Base-by-base conservation (phyloP, 2,329 filamentous ascomycete species). In the Fusarium lyarnte region DNA sequence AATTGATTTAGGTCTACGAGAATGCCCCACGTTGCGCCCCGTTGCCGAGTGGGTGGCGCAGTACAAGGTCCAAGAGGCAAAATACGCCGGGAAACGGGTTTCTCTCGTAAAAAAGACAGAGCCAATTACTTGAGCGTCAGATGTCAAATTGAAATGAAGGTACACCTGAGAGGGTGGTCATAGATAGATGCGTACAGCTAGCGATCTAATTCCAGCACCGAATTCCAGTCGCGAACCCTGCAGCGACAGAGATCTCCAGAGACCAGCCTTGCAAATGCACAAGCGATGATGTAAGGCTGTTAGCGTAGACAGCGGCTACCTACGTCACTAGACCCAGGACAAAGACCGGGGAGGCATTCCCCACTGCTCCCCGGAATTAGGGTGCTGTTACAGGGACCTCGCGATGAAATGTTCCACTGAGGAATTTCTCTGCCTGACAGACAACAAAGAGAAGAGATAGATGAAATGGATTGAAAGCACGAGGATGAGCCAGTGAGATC, bases 31-130 rank as follows among this genome's bases (percentile, higher is more conserved):
- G 63, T 51, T 73, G 60, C 70, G 73, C 73, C 72, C 58, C 35
- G 72, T 70, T 68, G 53, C 62, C 58, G 73, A 63, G 67, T 63
- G 67, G 70, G 73, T 74, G 73, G 73, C 73, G 67, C 70, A 75
- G 73, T 58, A 43, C 51, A 38, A 35, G 25, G 21, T 19, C 43
- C n/a, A 46, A 57, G 41, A 66, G 59, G 59, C 49, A 61, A 64
- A 46, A 54, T 49, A 64, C 33, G 42, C 38, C 36, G 29, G 29
- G 39, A 36, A 72, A 60, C 51, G 43, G 66, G 21, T 59, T 45
- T 41, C 25, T 46, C 23, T 53, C 17, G 43, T 12, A 31, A 17
- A 16, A 51, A 12, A 29, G 19, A 21, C 10, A 35, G n/a, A 45
- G 21, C 36, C 53, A 70, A 55, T 52, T 23, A 23, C 31, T 31